Evolutionary conservation across 257 asterid genomes (phyloP).

Genomic region (Penstemon barbatus): DNA sequence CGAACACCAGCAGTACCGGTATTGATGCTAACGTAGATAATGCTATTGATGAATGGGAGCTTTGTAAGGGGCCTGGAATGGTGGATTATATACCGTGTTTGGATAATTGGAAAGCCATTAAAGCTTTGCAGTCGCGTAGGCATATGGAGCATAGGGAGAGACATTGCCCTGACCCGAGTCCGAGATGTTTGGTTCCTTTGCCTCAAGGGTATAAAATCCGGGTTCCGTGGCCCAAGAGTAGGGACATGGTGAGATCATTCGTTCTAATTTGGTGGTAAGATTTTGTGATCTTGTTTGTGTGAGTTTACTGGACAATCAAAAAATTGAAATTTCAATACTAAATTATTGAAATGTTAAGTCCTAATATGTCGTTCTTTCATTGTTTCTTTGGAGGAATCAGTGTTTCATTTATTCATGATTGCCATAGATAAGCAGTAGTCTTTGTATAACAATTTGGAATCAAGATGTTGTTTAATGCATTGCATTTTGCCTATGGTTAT

Average conservation of each 20-base stretch:
- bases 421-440: too few species aligned
- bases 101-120: constrained; percentile 73
- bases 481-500: too few species aligned
- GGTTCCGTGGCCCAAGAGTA: constrained; percentile 94
- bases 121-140: constrained; percentile 53
- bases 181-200: constrained; percentile 79
- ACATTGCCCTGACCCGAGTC: constrained; percentile 75
- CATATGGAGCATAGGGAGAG: constrained; percentile 95
- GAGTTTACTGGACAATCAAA: too few species aligned
- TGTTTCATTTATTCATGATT: too few species aligned
- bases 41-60: constrained; percentile 50
- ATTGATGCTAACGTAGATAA: not conserved
- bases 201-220: constrained; percentile 71
- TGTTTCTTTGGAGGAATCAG: too few species aligned
- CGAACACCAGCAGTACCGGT: constrained; percentile 17
- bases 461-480: too few species aligned
- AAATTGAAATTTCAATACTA: too few species aligned
- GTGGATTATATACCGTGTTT: constrained; percentile 87
- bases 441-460: too few species aligned
- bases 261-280: constrained; percentile 58
- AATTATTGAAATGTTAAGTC: too few species aligned
- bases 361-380: too few species aligned
- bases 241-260: constrained; percentile 90
- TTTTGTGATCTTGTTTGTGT: constrained; percentile 27
- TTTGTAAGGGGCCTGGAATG: constrained; percentile 50